Evolutionary conservation across 176 grass and related monocot genomes (phyloP).

Genomic region (Saccharum spontaneum): DNA sequence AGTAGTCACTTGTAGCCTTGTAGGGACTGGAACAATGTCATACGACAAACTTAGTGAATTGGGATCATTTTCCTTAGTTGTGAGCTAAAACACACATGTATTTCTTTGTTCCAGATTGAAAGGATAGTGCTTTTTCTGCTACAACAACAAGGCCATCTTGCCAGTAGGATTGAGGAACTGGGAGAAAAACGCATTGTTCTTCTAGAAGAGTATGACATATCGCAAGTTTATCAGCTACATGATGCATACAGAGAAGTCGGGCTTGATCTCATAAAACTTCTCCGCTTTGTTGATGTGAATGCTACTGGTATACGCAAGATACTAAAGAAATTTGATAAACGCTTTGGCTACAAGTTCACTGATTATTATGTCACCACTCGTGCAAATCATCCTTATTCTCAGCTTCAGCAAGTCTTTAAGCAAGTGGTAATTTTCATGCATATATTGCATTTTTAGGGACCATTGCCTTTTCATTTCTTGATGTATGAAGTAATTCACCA

Average conservation of each 20-base stretch:
- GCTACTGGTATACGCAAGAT: conserved; percentile 92
- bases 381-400: conserved; percentile 93
- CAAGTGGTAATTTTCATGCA: conserved; percentile 78
- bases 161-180: conserved; percentile 73
- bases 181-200: conserved; percentile 54
- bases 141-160: conserved; percentile 89
- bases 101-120: conserved; percentile 71
- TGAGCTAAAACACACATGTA: not conserved
- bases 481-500: conserved; percentile 13
- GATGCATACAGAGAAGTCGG: conserved; percentile 73
- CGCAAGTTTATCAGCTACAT: conserved; percentile 50
- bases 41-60: not conserved
- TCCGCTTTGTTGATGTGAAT: conserved; percentile 86
- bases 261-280: conserved; percentile 86
- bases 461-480: not conserved
- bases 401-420: conserved; percentile 97
- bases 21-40: not conserved
- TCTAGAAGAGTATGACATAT: conserved; percentile 62
- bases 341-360: conserved; percentile 88
- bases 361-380: conserved; percentile 93
- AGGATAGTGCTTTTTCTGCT: conserved; percentile 89
- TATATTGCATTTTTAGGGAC: not conserved
- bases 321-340: conserved; percentile 98
- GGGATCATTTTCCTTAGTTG: not conserved
- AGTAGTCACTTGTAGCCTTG: not conserved